Conservation (phyloP, 2,329 filamentous ascomycete species). For the Stylonectria norvegica region DNA sequence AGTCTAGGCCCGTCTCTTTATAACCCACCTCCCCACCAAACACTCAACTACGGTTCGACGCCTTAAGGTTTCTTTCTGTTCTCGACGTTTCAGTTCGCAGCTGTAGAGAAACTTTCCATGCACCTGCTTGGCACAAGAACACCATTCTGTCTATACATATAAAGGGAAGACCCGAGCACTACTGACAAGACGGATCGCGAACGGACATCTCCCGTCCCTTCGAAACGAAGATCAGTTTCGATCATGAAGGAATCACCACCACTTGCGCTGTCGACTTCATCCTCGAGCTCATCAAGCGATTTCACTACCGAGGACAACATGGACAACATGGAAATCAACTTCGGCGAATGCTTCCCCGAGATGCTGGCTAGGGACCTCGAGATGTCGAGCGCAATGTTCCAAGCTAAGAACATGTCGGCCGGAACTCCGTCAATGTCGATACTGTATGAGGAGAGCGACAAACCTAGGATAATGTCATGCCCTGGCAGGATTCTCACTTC, state of each 20-base stretch:
- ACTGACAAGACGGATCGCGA: conserved; percentile 9
- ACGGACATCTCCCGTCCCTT: conserved; percentile 16
- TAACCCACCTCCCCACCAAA: conserved; percentile 16
- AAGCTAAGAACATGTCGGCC: conserved; percentile 50
- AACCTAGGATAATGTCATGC: conserved; percentile 12
- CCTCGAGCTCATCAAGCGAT: conserved; percentile 20
- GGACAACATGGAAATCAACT: conserved; percentile 15
- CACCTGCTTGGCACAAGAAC: conserved; percentile 16
- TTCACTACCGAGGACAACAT: conserved; percentile 25
- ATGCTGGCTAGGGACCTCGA: conserved; percentile 54
- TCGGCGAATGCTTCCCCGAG: conserved; percentile 51
- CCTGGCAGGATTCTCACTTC: conserved; percentile 21
- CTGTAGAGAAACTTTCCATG: no score
- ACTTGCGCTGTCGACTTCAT: conserved; percentile 32
- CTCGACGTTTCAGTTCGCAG: no score
- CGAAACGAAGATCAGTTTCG: conserved; percentile 34
- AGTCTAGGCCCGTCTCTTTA: conserved; percentile 21
- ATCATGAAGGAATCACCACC: conserved; percentile 40
- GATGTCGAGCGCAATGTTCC: conserved; percentile 45
- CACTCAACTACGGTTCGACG: no score
- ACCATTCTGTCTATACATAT: conserved; percentile 27
- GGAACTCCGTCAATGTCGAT: conserved; percentile 43
- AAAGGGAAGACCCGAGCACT: conserved; percentile 19
- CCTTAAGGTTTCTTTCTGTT: background rate
- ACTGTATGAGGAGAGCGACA: conserved; percentile 27